Percentiles rank a stretch among this genome's conserved stretches.
These are phyloP conservation scores for Tulasnella sp. DNA, from an alignment of 768 basidiomycete genomes.

Conservation along the genomic window DNA sequence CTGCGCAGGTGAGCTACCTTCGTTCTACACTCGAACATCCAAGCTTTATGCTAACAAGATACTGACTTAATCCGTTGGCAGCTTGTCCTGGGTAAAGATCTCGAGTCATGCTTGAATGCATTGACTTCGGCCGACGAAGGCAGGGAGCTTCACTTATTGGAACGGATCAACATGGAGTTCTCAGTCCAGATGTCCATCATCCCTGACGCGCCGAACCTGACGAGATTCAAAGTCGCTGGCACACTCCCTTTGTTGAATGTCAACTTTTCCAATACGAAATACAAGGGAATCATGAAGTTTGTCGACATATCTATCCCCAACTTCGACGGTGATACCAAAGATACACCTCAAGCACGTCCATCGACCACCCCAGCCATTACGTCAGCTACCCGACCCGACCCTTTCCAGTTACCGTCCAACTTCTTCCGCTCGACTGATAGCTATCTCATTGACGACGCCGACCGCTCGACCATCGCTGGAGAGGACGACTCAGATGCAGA, in stretches of 20 bases:
- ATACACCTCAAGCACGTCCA: constrained; percentile 14
- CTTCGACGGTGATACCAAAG: constrained; percentile 51
- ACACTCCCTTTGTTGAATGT: constrained; percentile 81
- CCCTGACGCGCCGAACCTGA: constrained; percentile 71
- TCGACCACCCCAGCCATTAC: constrained; percentile 7
- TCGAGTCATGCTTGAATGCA: constrained; percentile 77
- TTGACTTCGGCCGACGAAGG: constrained; percentile 52
- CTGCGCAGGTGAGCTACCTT: constrained; percentile 67
- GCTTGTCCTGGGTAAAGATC: constrained; percentile 85
- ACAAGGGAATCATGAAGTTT: constrained; percentile 86
- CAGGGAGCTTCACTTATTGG: constrained; percentile 73
- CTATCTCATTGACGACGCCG: constrained; percentile 63
- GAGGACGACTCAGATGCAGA: constrained; percentile 33
- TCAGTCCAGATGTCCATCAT: constrained; percentile 91
- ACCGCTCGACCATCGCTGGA: constrained; percentile 14
- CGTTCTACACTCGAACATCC: constrained; percentile 24
- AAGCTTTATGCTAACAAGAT: constrained; percentile 22
- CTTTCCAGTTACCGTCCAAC: constrained; percentile 42
- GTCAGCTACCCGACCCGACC: constrained; percentile 16
- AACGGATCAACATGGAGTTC: constrained; percentile 86
- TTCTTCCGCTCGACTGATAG: constrained; percentile 58
- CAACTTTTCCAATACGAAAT: constrained; percentile 87
- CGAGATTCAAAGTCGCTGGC: constrained; percentile 87
- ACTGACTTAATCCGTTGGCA: constrained; percentile 38
- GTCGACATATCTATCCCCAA: constrained; percentile 87